Base-by-base conservation (phyloP, 2,329 filamentous ascomycete species). In the Metarhizium guizhouense region DNA sequence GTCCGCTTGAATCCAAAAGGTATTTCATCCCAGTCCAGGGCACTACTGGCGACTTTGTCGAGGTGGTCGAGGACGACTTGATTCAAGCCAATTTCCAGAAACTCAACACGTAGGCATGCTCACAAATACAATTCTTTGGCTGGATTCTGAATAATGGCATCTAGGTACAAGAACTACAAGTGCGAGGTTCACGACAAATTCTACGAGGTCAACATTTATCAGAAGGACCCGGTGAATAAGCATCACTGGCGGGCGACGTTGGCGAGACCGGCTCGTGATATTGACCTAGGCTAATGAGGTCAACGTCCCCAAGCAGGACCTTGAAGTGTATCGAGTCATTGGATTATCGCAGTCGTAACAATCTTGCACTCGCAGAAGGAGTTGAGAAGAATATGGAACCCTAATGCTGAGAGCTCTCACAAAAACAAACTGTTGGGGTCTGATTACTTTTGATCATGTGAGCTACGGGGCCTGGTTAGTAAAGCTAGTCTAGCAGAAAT, bases 201-300 rank as follows among this genome's bases (percentile, higher is more conserved):
- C 64, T 78, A 76, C 58, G 75, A 78, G 58, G 29, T 74, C 34
- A 78, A 78, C 60, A n/a, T 78, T 1, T 78, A 78, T 57, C 66
- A 77, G 64, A 76, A 75, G 58, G 65, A 77, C 59, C 72, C 74
- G 0, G 57, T 72, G 32, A 77, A 76, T 58, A 61, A 49, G 45
- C 74, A 77, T 57, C 73, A 75, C 57, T 78, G 75, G 74, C 67
- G 73, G 29, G 63, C 64, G 2, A 72, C 75, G 54, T 55, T 76
- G 51, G 74, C 73, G 16, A 65, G 74, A 10, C 74, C 74, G 7
- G 66, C 68, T 0, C 57, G 56, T 4, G 60, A 67, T 6, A 76
- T 78, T 55, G 73, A 77, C 25, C 25, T 25, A 3, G 25, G 25
- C 25, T 4, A 25, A 4, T 25, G 25, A 4, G 3, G 3, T 25